These are phyloP conservation scores for Rossbeevera mucosa DNA, from an alignment of 768 basidiomycete genomes.

Conservation along the genomic window DNA sequence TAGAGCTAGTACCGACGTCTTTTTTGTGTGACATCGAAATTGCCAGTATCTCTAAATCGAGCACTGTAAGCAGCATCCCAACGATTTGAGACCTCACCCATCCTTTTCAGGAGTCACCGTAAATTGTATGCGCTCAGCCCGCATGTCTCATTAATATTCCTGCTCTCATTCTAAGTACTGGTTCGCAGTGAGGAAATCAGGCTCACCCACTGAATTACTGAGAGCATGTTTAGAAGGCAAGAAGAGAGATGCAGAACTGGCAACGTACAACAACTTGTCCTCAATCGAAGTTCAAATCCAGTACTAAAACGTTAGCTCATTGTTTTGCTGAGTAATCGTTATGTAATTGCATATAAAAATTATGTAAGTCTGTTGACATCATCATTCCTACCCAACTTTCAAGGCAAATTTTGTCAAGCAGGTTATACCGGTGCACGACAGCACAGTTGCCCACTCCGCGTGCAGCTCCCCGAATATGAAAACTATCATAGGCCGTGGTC, in stretches of 20 bases:
- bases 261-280: not conserved
- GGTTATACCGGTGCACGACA: not conserved
- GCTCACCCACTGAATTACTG: not conserved
- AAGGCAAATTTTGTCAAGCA: not conserved
- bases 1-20: no score
- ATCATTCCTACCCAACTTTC: no score
- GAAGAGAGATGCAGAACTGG: not conserved
- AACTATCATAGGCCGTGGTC: no score
- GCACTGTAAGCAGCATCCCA: not conserved
- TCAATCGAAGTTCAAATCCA: no score
- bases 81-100: not conserved
- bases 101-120: not conserved
- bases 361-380: no score
- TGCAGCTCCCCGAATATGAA: no score
- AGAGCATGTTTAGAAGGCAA: not conserved
- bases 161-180: not conserved
- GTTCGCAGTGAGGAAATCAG: not conserved
- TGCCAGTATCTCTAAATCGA: not conserved
- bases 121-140: not conserved
- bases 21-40: not conserved
- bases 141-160: not conserved
- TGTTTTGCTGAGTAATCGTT: no score
- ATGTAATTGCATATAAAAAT: no score
- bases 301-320: no score
- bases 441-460: no score